phyloP scores from a whole-genome alignment of 768 basidiomycete species.

The Amanita rubescens region DNA sequence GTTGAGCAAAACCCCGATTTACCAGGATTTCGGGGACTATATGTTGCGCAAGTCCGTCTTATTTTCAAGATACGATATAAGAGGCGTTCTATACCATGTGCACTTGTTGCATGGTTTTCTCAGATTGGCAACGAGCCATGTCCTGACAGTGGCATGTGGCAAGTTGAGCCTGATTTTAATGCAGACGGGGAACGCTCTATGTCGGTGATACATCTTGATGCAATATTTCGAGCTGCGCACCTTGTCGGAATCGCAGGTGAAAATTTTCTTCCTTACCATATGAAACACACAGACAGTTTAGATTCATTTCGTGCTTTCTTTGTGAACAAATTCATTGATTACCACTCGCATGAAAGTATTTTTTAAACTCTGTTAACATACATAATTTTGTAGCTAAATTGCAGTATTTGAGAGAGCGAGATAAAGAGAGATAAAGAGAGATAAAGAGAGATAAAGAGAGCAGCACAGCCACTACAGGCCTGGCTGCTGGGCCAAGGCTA shows the following conservation, averaged over 20 bases:
- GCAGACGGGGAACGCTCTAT: background rate
- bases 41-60: background rate
- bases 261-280: slow-evolving; percentile 11
- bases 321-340: too few species aligned
- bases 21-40: background rate
- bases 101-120: slow-evolving; percentile 21
- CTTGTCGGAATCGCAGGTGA: slow-evolving; percentile 20
- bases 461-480: too few species aligned
- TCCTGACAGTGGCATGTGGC: slow-evolving; percentile 22
- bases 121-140: slow-evolving; percentile 14
- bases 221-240: slow-evolving; percentile 22
- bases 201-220: slow-evolving; percentile 18
- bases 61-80: background rate
- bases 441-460: too few species aligned
- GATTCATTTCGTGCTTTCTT: background rate
- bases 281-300: slow-evolving; percentile 12
- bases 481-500: too few species aligned
- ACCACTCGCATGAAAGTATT: slow-evolving; percentile 29
- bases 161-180: slow-evolving; percentile 20
- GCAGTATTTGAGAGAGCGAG: too few species aligned
- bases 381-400: too few species aligned
- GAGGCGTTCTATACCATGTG: slow-evolving; percentile 17
- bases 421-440: too few species aligned
- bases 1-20: background rate
- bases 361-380: too few species aligned